Percentiles rank a stretch among this genome's conserved stretches.
phyloP scores from a whole-genome alignment of 495 filamentous ascomycete species.

The Peziza echinospora region DNA sequence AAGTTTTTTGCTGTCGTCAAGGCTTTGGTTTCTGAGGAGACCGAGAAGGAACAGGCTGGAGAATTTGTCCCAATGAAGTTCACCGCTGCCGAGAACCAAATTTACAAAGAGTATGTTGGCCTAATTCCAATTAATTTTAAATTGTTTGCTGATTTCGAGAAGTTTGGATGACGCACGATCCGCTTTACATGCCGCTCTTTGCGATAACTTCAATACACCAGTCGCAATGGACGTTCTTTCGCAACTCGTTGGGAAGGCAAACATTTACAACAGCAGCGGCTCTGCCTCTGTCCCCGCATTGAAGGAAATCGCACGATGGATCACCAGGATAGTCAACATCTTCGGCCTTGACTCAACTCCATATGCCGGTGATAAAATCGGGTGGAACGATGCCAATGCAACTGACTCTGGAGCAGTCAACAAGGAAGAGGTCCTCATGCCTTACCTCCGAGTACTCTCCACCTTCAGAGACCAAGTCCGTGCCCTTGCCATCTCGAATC shows the following conservation, averaged over 20 bases:
- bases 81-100: neutral
- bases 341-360: constrained; percentile 64
- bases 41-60: constrained; percentile 21
- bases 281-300: constrained; percentile 29
- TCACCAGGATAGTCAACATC: constrained; percentile 63
- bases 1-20: constrained; percentile 80
- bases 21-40: constrained; percentile 30
- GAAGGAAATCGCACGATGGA: constrained; percentile 45
- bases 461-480: constrained; percentile 47
- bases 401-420: constrained; percentile 24
- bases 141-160: neutral
- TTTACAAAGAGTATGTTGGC: constrained; percentile 15
- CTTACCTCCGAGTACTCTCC: constrained; percentile 43
- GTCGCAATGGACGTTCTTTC: constrained; percentile 51
- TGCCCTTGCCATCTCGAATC: constrained; percentile 30
- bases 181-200: constrained; percentile 42
- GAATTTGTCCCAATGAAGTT: neutral
- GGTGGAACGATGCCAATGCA: constrained; percentile 58
- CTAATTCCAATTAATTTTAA: neutral
- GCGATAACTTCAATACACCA: constrained; percentile 79
- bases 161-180: constrained; percentile 40
- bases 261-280: constrained; percentile 39
- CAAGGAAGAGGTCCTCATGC: constrained; percentile 32
- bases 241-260: constrained; percentile 50
- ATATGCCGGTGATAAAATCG: constrained; percentile 37